phyloP scores from a whole-genome alignment of 805 yeast species.

The Metschnikowia dekortorum region DNA sequence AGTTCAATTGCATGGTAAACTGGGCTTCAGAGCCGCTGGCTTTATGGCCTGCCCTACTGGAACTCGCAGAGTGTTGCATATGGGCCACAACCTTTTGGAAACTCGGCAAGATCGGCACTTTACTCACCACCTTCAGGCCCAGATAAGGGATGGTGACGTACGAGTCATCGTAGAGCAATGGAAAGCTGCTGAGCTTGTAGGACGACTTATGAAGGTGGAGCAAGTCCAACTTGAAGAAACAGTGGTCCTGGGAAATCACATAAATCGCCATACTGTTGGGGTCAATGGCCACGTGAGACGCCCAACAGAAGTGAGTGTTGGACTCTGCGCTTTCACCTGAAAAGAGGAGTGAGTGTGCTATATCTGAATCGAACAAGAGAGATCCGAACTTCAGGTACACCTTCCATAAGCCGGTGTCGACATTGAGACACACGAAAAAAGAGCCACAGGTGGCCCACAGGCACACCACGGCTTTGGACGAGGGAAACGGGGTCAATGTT shows the following conservation, averaged over 20 bases:
- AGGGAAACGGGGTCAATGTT: not conserved
- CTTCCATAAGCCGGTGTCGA: conserved; percentile 25
- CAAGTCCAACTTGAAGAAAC: conserved; percentile 22
- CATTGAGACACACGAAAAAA: conserved; percentile 23
- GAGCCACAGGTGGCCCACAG: conserved; percentile 37
- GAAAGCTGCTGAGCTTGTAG: conserved; percentile 7
- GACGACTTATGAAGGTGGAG: conserved; percentile 6
- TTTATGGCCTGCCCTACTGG: not conserved
- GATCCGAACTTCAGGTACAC: conserved; percentile 34
- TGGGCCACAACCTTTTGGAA: conserved; percentile 25
- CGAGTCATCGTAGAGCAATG: conserved; percentile 22
- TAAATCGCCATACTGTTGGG: conserved; percentile 22
- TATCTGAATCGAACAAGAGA: conserved; percentile 23
- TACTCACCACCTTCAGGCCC: conserved; percentile 15
- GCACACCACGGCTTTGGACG: not conserved
- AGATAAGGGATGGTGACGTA: conserved; percentile 22
- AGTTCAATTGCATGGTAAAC: conserved; percentile 15
- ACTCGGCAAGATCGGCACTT: conserved; percentile 29
- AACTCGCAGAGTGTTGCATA: conserved; percentile 11
- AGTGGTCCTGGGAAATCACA: conserved; percentile 15
- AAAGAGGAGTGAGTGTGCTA: conserved; percentile 1
- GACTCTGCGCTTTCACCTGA: not conserved
- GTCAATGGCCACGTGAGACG: conserved; percentile 22
- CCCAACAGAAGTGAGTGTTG: conserved; percentile 21
- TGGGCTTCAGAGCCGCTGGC: conserved; percentile 12